phyloP scores from a whole-genome alignment of 148 eudicot genomes.

The Polygonum maritimum region DNA sequence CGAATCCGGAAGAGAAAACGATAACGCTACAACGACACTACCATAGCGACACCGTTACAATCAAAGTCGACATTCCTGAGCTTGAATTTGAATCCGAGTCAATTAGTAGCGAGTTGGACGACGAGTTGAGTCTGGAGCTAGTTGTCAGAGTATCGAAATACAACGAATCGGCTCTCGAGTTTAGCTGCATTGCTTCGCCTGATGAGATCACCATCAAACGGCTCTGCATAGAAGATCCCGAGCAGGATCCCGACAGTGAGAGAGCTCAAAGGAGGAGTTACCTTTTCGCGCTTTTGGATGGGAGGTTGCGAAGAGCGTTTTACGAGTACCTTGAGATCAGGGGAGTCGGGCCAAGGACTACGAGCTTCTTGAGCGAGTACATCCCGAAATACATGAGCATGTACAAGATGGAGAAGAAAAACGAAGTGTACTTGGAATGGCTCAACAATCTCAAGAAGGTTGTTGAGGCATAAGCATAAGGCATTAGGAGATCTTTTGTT shows the following conservation, averaged over 20 bases:
- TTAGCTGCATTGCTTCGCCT: constrained; percentile 41
- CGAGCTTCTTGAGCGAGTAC: constrained; percentile 58
- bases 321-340: constrained; percentile 60
- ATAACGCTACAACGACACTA: constrained; percentile 43
- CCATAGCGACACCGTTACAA: constrained; percentile 42
- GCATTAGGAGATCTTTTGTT: no score
- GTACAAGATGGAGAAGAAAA: constrained; percentile 54
- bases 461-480: no score
- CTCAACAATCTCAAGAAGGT: constrained; percentile 36
- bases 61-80: constrained; percentile 51
- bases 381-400: constrained; percentile 9
- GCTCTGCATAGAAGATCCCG: constrained; percentile 39
- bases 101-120: constrained; percentile 22
- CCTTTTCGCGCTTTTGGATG: constrained; percentile 40
- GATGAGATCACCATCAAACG: constrained; percentile 49
- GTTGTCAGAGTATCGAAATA: constrained; percentile 43
- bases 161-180: constrained; percentile 35
- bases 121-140: constrained; percentile 32
- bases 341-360: constrained; percentile 52
- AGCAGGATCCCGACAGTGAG: constrained; percentile 42
- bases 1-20: constrained; percentile 39
- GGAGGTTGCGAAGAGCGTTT: constrained; percentile 66
- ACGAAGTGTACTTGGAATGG: constrained; percentile 49
- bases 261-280: constrained; percentile 28
- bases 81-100: constrained; percentile 22